phyloP scores from a whole-genome alignment of 805 yeast species.

The Saccharomycopsis capsularis region DNA sequence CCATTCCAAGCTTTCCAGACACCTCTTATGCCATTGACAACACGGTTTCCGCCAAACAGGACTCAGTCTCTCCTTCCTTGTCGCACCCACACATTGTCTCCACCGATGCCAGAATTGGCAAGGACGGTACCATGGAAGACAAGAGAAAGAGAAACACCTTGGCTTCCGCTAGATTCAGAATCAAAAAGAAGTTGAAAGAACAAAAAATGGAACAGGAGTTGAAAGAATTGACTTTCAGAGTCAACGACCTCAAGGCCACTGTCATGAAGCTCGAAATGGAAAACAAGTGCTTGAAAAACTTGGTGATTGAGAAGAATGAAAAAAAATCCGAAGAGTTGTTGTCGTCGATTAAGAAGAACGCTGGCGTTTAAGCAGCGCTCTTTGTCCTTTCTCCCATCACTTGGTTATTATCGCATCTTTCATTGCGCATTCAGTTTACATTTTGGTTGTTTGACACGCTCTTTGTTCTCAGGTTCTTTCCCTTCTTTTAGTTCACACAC shows the following conservation, averaged over 20 bases:
- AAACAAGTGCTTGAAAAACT: conserved; percentile 47
- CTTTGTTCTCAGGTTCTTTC: neutral
- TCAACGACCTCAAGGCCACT: conserved; percentile 38
- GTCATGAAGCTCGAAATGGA: conserved; percentile 55
- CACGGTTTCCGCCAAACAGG: neutral
- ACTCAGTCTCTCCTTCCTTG: neutral
- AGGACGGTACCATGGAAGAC: neutral
- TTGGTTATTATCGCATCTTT: no score
- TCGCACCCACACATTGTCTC: neutral
- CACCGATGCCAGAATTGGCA: neutral
- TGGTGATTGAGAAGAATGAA: conserved; percentile 47
- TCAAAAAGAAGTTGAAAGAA: conserved; percentile 54
- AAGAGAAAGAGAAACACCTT: conserved; percentile 50
- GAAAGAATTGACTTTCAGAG: conserved; percentile 36
- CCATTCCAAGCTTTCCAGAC: neutral
- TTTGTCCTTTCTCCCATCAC: no score
- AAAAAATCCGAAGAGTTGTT: conserved; percentile 34
- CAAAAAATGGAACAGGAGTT: conserved; percentile 50
- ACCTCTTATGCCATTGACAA: neutral
- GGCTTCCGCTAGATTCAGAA: conserved; percentile 58
- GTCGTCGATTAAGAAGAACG: conserved; percentile 31
- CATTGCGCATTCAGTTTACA: no score
- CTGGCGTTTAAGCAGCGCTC: conserved; percentile 19
- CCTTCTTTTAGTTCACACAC: neutral
- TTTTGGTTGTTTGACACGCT: neutral